Conservation (phyloP, 1,139 yeast genomes). For the Eremothecium gossypii region DNA sequence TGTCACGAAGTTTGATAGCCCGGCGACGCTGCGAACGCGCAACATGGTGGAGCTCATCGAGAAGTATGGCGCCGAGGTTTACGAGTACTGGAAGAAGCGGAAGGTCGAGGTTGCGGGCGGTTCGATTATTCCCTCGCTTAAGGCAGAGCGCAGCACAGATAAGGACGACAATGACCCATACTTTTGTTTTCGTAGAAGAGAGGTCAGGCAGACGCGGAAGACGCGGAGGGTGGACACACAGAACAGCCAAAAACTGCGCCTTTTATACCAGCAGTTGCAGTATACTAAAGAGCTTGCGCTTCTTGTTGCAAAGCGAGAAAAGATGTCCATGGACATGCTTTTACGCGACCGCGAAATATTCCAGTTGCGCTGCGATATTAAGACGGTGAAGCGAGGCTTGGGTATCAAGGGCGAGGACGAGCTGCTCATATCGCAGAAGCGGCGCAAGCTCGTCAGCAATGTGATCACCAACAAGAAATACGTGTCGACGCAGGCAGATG, state of each 20-base stretch:
- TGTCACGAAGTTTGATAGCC: constrained; percentile 37
- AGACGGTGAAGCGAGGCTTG: constrained; percentile 61
- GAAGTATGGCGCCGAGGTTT: constrained; percentile 56
- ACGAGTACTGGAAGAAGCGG: constrained; percentile 74
- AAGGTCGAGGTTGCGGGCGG: constrained; percentile 65
- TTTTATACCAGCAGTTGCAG: constrained; percentile 66
- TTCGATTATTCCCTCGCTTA: constrained; percentile 62
- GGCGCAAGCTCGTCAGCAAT: constrained; percentile 39
- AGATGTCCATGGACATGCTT: constrained; percentile 31
- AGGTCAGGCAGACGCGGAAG: constrained; percentile 89
- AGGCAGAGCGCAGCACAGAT: constrained; percentile 81
- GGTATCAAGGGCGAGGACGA: constrained; percentile 82
- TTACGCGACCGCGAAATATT: constrained; percentile 19
- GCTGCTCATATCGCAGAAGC: constrained; percentile 69
- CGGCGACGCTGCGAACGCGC: constrained; percentile 31
- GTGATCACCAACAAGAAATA: constrained; percentile 27
- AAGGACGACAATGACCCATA: constrained; percentile 94
- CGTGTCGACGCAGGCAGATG: constrained; percentile 9
- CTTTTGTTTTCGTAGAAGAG: constrained; percentile 91
- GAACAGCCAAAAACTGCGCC: constrained; percentile 75
- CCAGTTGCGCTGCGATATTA: constrained; percentile 54
- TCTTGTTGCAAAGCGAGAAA: constrained; percentile 59
- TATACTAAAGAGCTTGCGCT: constrained; percentile 65
- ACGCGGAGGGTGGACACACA: constrained; percentile 91
- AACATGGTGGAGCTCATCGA: constrained; percentile 47